Base-by-base conservation (phyloP, 352 stramenopile genomes). In the Phytophthora nicotianae region DNA sequence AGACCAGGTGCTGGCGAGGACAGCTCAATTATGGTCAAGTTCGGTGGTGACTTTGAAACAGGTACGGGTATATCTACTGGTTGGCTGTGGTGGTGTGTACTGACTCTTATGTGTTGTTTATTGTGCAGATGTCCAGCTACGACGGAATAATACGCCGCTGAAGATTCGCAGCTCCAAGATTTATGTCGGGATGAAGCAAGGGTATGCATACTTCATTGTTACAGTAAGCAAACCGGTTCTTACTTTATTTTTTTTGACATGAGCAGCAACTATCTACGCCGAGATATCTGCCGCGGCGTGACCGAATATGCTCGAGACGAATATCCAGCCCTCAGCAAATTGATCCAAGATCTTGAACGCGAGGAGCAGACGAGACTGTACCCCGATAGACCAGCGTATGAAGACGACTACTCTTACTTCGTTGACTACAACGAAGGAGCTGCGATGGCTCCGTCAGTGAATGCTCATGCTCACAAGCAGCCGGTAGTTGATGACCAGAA, bases 161-260 rank as follows among this genome's bases (percentile, higher is more conserved):
- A 72, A 79, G 43, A 65, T 80, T 43, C 75, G 67, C 32, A 60
- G 74, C 20, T 93, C 82, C 5, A 73, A 86, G 14, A 75, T 90
- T 6, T 96, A 81, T 58, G 79, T 96, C 24, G 75, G 73, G n/a
- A 73, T 81, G 47, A 96, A 96, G 64, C 77, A 93, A 87, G 81
- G 78, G 86, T 95, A 74, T n/a, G 77, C 19, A 27, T 24, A 35
- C 14, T 26, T 40, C 24, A 42, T 13, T 50, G 45, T 53, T 51
- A 26, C 40, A 58, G n/a, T n/a, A 16, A 46, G 26, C 6, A 5
- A 21, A 24, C 19, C n/a, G n/a, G 29, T 10, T 13, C 6, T 10
- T 59, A 33, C 20, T 62, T 3, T 29, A 43, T 50, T 24, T 37
- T 5, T 0, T 47, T 48, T 5, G 9, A 26, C 50, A 17, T 60